A percentile compares a stretch with the other conserved stretches of the same genome.
Conservation (phyloP, 2,329 filamentous ascomycete genomes). For the Ophiosphaerella herpotricha region DNA sequence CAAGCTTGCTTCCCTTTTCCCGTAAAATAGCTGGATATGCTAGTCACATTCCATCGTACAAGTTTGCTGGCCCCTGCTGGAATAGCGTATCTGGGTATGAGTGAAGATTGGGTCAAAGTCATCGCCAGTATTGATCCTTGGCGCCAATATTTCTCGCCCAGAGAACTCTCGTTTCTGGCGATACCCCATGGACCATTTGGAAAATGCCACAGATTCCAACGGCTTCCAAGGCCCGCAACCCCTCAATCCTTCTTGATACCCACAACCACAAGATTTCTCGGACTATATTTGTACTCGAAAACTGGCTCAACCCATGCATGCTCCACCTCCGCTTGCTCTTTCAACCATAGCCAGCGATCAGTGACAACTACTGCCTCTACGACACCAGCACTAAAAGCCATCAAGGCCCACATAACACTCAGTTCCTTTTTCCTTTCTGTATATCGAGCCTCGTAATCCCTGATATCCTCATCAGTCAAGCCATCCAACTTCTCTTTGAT, state of each 20-base stretch:
- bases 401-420: slow-evolving; percentile 87
- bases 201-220: background rate
- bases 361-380: slow-evolving; percentile 89
- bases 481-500: slow-evolving; percentile 68
- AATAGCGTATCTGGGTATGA: too few relatives aligned
- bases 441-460: slow-evolving; percentile 70
- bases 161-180: too few relatives aligned
- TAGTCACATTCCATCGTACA: too few relatives aligned
- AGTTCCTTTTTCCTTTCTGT: slow-evolving; percentile 75
- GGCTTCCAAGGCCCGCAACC: background rate
- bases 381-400: slow-evolving; percentile 91
- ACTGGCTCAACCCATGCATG: slow-evolving; percentile 91
- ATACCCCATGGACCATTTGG: too few relatives aligned
- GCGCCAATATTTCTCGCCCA: too few relatives aligned
- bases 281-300: slow-evolving; percentile 85
- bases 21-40: too few relatives aligned
- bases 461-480: slow-evolving; percentile 77
- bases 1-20: too few relatives aligned
- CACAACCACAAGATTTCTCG: slow-evolving; percentile 89
- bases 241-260: slow-evolving; percentile 70
- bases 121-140: too few relatives aligned
- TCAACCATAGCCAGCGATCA: slow-evolving; percentile 86
- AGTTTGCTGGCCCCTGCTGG: too few relatives aligned
- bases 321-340: slow-evolving; percentile 72
- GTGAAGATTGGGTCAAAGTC: too few relatives aligned